Conservation (phyloP, 345 rosid species). For the Cardamine chenopodiifolia region DNA sequence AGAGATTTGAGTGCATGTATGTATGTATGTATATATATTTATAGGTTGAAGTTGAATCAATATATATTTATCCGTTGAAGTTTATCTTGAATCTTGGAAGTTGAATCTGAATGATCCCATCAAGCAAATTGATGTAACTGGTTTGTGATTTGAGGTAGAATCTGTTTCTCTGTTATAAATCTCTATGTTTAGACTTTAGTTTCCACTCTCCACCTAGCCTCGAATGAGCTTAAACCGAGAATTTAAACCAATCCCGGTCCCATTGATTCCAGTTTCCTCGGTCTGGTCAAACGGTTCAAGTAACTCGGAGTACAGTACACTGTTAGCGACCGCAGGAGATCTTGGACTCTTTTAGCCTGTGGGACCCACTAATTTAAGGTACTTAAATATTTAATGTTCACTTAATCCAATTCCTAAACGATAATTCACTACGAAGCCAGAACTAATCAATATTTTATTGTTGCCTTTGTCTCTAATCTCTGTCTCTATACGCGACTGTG, state of each 20-base stretch:
- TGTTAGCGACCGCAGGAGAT: background rate
- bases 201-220: background rate
- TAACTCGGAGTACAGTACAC: background rate
- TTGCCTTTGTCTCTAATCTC: constrained; percentile 42
- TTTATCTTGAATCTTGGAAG: background rate
- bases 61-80: background rate
- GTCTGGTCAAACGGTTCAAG: constrained; percentile 10
- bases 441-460: constrained; percentile 13
- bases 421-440: constrained; percentile 23
- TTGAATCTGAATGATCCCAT: constrained; percentile 2
- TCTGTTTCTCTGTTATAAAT: background rate
- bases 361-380: constrained; percentile 25
- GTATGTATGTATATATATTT: background rate
- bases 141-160: background rate
- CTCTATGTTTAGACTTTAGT: background rate
- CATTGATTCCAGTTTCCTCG: background rate
- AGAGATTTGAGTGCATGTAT: constrained; percentile 32
- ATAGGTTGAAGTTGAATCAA: constrained; percentile 9
- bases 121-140: background rate
- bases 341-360: background rate
- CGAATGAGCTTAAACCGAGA: constrained; percentile 8
- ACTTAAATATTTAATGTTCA: background rate
- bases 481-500: constrained; percentile 36
- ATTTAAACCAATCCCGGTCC: constrained; percentile 6
- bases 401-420: constrained; percentile 37